Base-by-base conservation (phyloP, 306 rosid species). In the Senna siamea region DNA sequence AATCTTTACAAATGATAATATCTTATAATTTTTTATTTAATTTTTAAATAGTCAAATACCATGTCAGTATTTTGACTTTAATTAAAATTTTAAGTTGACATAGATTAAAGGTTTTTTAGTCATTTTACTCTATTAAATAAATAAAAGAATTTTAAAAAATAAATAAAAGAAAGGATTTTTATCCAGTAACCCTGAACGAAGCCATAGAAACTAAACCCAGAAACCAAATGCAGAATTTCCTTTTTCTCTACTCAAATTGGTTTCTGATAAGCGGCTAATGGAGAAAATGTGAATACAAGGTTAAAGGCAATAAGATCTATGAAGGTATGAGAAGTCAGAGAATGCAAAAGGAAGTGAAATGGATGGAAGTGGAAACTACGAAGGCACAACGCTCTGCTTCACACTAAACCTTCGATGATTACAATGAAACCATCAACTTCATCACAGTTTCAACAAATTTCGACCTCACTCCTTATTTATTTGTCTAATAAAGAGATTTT, bases 171-270 rank as follows among this genome's bases (percentile, higher is more conserved):
- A 66, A 76, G 70, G 69, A 78, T 69, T 57, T 89, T 89, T 69
- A 89, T 81, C 76, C 91, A 87, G 91, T 91, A 37, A 87, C 83
- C 10, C 89, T 68, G 43, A 83, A 87, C 62, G 91, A 81, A 5
- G 87, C 89, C 94, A 89, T 89, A 66, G 55, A 76, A 64, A 78
- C 72, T 66, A 58, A 78, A 52, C 78, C 78, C 73, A 72, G 77
- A 54, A 77, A 23, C 57, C 6, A 68, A 70, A 76, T 48, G 37
- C 64, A 18, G 69, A 10, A 14, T 41, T 51, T 77, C 65, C 58
- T 69, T 34, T 9, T 44, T 64, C 22, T 32, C 11, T 13, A 26
- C 35, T 38, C 51, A 80, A 70, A 47, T 69, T 74, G 68, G 28
- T 46, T 26, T 6, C 26, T 56, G 74, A 73, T n/a, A n/a, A n/a